Evolutionary conservation across 1,284 basidiomycete species (phyloP), one percentile per base, ranked within the genome.

Genomic region (Naganishia liquefaciens): DNA sequence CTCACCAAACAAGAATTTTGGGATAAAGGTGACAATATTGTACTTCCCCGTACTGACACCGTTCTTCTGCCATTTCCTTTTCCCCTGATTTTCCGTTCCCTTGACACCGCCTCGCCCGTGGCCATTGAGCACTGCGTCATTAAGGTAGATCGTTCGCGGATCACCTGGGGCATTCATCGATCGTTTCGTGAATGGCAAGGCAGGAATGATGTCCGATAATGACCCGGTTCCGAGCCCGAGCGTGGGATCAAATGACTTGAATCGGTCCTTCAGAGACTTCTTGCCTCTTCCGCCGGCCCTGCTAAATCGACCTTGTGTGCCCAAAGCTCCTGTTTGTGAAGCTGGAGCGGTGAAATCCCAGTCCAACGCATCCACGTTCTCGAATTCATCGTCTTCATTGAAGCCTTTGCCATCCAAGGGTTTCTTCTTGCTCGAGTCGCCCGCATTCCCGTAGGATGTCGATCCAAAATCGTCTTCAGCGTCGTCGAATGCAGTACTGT

Each of bases 41-140:
- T 98, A 99, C 79, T 99, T 99, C 82, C 89, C 93, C 23, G 96
- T 98, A 50, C 88, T 91, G 57, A 99, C 88, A 68, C 88, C 89
- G 79, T 99, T 99, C 52, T 84, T 86, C 70, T 83, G 80, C 75
- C 84, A 95, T 2, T 89, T 87, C 25, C 54, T 65, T 67, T 76
- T 76, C 43, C 77, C 73, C 28, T 72, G 61, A 46, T 69, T 69
- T 28, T 77, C 58, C 19, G 64, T 62, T 15, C 64, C 64, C 39
- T 62, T 66, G 19, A 60, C 54, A 5, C 60, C 58, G 17, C 64
- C 64, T 42, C 53, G 51, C 9, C 58, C 75, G 71, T 88, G 88
- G 54, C 84, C 85, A 65, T 83, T 81, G 28, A 73, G 75, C 21
- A 80, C 74, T 62, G 85, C 84, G 65, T 82, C 81, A 79, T 94